These are phyloP conservation scores for Rhizomucor miehei DNA, from an alignment of 371 early-diverging fungal genomes.

Conservation along the genomic window DNA sequence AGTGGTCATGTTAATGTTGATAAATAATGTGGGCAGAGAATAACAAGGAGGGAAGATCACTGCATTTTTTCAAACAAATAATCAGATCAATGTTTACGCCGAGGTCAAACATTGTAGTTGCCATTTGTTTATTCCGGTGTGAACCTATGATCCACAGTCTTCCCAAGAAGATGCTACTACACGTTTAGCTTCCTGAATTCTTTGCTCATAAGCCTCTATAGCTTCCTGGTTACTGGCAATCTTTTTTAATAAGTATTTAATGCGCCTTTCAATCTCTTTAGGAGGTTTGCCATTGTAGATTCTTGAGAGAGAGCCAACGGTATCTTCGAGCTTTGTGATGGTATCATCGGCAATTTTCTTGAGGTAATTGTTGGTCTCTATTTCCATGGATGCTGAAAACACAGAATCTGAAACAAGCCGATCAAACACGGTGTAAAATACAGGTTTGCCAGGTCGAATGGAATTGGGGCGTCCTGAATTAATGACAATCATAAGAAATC, in stretches of 20 bases:
- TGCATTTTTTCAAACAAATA: too few species aligned
- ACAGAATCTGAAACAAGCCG: conserved; percentile 65
- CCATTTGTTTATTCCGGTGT: background rate
- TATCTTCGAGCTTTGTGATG: conserved; percentile 69
- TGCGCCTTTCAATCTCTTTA: conserved; percentile 51
- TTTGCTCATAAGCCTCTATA: conserved; percentile 53
- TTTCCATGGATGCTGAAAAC: conserved; percentile 78
- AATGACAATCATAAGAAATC: too few species aligned
- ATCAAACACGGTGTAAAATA: conserved; percentile 75
- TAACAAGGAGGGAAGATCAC: too few species aligned
- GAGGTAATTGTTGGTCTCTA: conserved; percentile 66
- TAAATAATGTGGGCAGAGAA: too few species aligned
- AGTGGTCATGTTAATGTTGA: too few species aligned
- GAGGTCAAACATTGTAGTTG: too few species aligned
- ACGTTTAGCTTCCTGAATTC: conserved; percentile 46
- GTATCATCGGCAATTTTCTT: conserved; percentile 66
- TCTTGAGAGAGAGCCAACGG: conserved; percentile 54
- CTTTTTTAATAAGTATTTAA: conserved; percentile 55
- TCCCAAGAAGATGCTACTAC: conserved; percentile 33
- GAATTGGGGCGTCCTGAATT: conserved; percentile 67
- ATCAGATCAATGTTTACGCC: too few species aligned
- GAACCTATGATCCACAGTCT: conserved; percentile 2
- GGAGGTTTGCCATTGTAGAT: conserved; percentile 49
- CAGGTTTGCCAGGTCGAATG: conserved; percentile 80
- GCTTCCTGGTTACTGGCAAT: conserved; percentile 48